phyloP scores from a whole-genome alignment of 352 stramenopile genomes.

The Globisporangium cylindrosporum region DNA sequence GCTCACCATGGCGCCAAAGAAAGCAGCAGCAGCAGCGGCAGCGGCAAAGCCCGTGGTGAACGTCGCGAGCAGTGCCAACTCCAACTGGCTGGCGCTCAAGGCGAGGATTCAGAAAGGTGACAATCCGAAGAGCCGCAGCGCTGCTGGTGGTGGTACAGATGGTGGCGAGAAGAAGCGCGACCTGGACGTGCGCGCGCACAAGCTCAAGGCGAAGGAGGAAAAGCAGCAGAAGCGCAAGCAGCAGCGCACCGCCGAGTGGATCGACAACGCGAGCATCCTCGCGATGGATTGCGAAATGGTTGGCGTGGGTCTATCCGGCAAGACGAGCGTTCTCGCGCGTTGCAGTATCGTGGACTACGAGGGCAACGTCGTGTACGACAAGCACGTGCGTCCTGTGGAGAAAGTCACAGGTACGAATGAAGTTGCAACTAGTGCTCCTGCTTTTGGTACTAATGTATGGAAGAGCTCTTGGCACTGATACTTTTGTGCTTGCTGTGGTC shows the following conservation, averaged over 20 bases:
- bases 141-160: not conserved
- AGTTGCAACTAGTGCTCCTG: not conserved
- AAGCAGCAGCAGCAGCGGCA: not conserved
- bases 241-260: slow-evolving; percentile 59
- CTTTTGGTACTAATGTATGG: not conserved
- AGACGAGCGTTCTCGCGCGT: slow-evolving; percentile 76
- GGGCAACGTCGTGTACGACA: slow-evolving; percentile 81
- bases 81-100: slow-evolving; percentile 78
- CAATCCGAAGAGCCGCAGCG: slow-evolving; percentile 13
- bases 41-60: slow-evolving; percentile 4
- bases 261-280: slow-evolving; percentile 73
- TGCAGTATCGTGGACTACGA: slow-evolving; percentile 88
- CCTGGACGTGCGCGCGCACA: slow-evolving; percentile 34
- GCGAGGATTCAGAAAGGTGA: slow-evolving; percentile 56
- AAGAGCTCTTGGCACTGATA: not conserved
- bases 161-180: slow-evolving; percentile 31
- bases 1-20: slow-evolving; percentile 29
- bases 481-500: not conserved
- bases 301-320: slow-evolving; percentile 70
- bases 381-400: slow-evolving; percentile 76
- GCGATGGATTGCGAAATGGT: slow-evolving; percentile 92
- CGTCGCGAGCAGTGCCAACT: slow-evolving; percentile 33
- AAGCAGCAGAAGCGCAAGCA: slow-evolving; percentile 51
- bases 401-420: slow-evolving; percentile 60
- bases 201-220: slow-evolving; percentile 44